Evolutionary conservation across 441 rosid species (phyloP).

Genomic region (Pelargonium cotyledonis): DNA sequence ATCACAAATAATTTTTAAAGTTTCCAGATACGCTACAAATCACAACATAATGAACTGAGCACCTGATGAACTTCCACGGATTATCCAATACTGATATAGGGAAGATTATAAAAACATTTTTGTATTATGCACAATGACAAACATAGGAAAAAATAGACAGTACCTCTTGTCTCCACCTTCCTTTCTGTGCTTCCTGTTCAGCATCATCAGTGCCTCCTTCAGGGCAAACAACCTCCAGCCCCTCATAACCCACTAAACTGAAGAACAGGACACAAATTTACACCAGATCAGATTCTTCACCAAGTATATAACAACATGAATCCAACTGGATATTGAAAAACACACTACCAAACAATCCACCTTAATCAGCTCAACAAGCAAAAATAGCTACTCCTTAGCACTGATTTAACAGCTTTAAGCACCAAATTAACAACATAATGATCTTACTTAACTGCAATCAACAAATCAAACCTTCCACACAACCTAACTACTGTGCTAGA

Average conservation of each 20-base stretch:
- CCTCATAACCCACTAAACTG: constrained; percentile 79
- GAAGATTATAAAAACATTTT: neutral
- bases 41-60: neutral
- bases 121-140: neutral
- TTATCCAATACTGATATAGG: neutral
- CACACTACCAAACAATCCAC: neutral
- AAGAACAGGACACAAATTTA: constrained; percentile 17
- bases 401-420: too few relatives aligned
- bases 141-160: neutral
- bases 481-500: too few relatives aligned
- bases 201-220: constrained; percentile 95
- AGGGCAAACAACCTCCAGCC: constrained; percentile 82
- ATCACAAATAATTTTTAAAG: neutral
- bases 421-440: too few relatives aligned
- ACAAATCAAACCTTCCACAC: too few relatives aligned
- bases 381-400: too few relatives aligned
- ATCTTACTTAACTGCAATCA: too few relatives aligned
- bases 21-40: neutral
- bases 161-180: constrained; percentile 96
- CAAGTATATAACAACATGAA: constrained; percentile 4
- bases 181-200: constrained; percentile 83
- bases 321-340: neutral
- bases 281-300: neutral
- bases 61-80: neutral
- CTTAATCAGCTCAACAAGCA: constrained; percentile 4